Conservation (phyloP, 352 stramenopile species). For the Aphanomyces stellatus region DNA sequence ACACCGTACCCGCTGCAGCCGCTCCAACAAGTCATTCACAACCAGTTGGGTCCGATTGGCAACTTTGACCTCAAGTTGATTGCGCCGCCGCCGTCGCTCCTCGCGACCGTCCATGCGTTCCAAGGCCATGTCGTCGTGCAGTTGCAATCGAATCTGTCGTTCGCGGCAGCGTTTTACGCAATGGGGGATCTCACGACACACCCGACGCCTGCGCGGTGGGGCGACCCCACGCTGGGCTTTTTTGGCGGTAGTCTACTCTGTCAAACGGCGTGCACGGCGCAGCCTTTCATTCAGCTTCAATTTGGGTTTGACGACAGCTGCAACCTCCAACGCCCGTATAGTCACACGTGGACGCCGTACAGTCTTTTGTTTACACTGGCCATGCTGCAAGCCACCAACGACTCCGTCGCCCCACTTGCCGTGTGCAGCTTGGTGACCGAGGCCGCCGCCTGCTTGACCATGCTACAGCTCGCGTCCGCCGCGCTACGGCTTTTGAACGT, state of each 20-base stretch:
- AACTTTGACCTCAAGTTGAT: slow-evolving; percentile 10
- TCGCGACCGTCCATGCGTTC: background rate
- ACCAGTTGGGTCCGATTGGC: background rate
- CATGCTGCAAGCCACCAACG: background rate
- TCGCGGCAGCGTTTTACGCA: background rate
- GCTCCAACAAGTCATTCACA: background rate
- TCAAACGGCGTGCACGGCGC: background rate
- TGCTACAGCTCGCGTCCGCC: too few relatives aligned
- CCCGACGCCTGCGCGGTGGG: background rate
- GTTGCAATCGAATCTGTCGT: background rate
- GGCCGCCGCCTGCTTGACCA: background rate
- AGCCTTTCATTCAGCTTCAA: background rate
- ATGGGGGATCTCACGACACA: background rate
- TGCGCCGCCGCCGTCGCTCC: background rate
- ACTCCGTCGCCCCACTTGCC: background rate
- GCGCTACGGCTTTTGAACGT: background rate
- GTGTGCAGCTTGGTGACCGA: background rate
- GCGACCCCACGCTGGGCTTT: background rate
- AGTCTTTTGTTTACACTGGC: slow-evolving; percentile 3
- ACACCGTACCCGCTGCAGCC: background rate
- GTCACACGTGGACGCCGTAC: background rate
- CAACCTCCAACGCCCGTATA: background rate
- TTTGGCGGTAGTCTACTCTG: slow-evolving; percentile 6
- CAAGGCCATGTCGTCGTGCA: background rate
- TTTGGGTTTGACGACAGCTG: slow-evolving; percentile 17